phyloP scores from a whole-genome alignment of 108 stramenopile genomes.

The Nannochloropsis salina region DNA sequence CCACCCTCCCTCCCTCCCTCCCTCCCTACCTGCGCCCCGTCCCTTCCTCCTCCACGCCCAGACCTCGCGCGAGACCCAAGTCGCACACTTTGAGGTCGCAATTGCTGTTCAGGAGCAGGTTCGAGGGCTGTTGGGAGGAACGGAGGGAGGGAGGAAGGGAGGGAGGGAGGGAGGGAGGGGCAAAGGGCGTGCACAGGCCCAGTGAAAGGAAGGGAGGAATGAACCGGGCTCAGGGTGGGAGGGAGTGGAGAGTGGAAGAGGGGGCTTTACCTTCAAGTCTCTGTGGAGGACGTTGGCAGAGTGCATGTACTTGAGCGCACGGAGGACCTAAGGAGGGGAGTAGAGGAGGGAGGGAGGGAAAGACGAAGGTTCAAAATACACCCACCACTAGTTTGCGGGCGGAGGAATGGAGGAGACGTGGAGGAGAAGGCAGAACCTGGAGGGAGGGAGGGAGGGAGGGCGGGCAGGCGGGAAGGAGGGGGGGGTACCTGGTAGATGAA shows the following conservation, averaged over 20 bases:
- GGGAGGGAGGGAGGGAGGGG: not conserved
- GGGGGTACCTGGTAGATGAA: slow-evolving; percentile 56
- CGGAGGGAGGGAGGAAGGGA: not conserved
- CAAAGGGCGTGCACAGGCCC: not conserved
- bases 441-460: not conserved
- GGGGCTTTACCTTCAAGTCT: slow-evolving; percentile 37
- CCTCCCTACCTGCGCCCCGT: not conserved
- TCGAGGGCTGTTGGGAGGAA: slow-evolving; percentile 54
- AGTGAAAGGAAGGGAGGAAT: not conserved
- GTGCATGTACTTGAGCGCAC: slow-evolving; percentile 59
- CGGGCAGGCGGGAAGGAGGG: not conserved
- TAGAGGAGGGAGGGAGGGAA: not conserved
- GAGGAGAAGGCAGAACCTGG: not conserved
- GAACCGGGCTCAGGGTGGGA: not conserved
- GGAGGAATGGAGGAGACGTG: not conserved
- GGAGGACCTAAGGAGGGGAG: slow-evolving; percentile 38
- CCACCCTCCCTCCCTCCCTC: slow-evolving; percentile 14
- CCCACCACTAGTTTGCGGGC: too few species aligned
- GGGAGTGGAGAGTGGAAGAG: not conserved
- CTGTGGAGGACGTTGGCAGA: slow-evolving; percentile 60
- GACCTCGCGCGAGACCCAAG: slow-evolving; percentile 56
- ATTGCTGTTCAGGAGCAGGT: slow-evolving; percentile 60
- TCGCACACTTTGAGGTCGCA: slow-evolving; percentile 62
- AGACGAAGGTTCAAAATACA: not conserved
- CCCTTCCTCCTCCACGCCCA: slow-evolving; percentile 18